Base-by-base conservation (phyloP, 441 rosid genomes). In the Melastoma candidum region DNA sequence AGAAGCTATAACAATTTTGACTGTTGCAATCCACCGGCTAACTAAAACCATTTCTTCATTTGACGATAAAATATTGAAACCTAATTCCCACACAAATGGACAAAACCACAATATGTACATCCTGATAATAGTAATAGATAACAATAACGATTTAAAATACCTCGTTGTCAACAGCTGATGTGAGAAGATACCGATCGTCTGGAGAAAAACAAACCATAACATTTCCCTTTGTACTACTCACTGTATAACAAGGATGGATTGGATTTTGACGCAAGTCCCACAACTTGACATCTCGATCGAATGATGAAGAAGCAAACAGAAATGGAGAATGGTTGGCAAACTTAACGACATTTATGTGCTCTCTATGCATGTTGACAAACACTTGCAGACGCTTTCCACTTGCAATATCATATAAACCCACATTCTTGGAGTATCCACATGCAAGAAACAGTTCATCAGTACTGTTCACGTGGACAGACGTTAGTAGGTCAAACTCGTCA, bases 141-240 rank as follows among this genome's bases (percentile, higher is more conserved):
- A 36, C 47, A 53, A 29, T 48, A 58, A 53, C 32, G 11, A 25
- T 48, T 43, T 54, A 50, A 55, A 54, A 29, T 78, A 92, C 98
- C 98, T 88, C 97, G 56, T 92, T 92, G 75, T 92, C 98, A 47
- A 92, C 89, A 48, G 98, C 95, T 61, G 98, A 92, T 32, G 71
- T 79, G 7, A 92, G 92, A 73, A 88, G 97, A 71, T 88, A 88
- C 27, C 82, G 89, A 77, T 92, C 98, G 67, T 92, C 98, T 1
- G 94, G 94, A 58, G 98, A 92, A 75, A 92, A 92, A 80, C 98
- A 88, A 66, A 88, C 94, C 98, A 92, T 92, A 53, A 88, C 98
- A 69, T 88, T 92, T 67, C 98, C 97, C 65, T 71, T 84, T 9
- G 87, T 76, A 69, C 98, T 88, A 61, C 89, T 71, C 52, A 78